These are phyloP conservation scores for Medicago ruthenica DNA, from an alignment of 306 rosid species.

Conservation along the genomic window DNA sequence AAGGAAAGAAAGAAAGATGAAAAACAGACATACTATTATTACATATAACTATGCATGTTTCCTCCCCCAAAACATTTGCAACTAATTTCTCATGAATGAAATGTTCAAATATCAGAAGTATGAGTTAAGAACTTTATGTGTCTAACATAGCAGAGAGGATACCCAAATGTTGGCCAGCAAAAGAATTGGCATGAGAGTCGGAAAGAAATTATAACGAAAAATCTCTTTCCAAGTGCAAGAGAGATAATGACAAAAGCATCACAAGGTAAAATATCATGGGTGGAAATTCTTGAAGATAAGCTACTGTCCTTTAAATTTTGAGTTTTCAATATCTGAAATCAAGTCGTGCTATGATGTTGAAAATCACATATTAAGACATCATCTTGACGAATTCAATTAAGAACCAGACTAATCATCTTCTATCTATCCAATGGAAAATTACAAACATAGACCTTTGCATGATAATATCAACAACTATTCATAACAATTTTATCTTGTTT, in stretches of 20 bases:
- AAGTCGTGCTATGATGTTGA: background rate
- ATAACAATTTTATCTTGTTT: constrained; percentile 2
- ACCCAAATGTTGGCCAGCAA: no score
- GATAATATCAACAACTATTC: constrained; percentile 21
- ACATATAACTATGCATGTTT: constrained; percentile 7
- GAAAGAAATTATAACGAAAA: background rate
- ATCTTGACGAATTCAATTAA: background rate
- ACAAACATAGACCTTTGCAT: constrained; percentile 14
- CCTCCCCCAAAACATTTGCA: constrained; percentile 12
- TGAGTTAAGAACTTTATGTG: background rate
- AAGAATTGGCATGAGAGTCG: background rate
- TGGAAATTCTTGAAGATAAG: constrained; percentile 5
- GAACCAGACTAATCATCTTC: background rate
- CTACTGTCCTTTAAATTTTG: background rate
- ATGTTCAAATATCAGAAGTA: constrained; percentile 17
- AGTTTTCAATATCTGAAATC: background rate
- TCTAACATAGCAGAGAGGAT: no score
- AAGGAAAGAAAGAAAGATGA: background rate
- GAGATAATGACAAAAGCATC: background rate
- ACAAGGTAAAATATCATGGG: background rate
- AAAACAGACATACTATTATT: background rate
- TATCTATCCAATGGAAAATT: constrained; percentile 12
- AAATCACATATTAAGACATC: background rate
- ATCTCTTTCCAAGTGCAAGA: background rate
- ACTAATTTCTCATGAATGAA: constrained; percentile 6